These are phyloP conservation scores for Aureobasidium sp. DNA, from an alignment of 2,329 filamentous ascomycete species.

Conservation along the genomic window DNA sequence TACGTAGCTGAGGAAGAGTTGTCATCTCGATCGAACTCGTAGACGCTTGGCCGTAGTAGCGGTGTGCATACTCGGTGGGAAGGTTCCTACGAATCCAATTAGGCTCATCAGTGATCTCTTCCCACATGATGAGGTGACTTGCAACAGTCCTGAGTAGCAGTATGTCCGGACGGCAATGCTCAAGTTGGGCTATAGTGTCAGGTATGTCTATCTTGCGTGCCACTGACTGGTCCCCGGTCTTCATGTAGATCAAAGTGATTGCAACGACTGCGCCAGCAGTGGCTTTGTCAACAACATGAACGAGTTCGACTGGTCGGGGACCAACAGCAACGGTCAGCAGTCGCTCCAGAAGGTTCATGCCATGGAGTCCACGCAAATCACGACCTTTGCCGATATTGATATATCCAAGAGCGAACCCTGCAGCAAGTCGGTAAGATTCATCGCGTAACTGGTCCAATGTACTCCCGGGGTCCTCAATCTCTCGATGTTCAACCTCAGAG, in stretches of 20 bases:
- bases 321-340: slow-evolving; percentile 78
- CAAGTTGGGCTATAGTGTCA: slow-evolving; percentile 82
- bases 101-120: slow-evolving; percentile 56
- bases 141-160: slow-evolving; percentile 84
- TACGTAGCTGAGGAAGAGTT: slow-evolving; percentile 49
- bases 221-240: slow-evolving; percentile 79
- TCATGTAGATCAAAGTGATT: slow-evolving; percentile 90
- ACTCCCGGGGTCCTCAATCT: slow-evolving; percentile 62
- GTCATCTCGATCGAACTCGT: background rate
- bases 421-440: slow-evolving; percentile 92
- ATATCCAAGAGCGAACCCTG: slow-evolving; percentile 85
- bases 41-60: slow-evolving; percentile 1
- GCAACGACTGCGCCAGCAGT: slow-evolving; percentile 91
- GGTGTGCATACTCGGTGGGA: slow-evolving; percentile 52
- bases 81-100: slow-evolving; percentile 71
- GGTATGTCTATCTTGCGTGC: slow-evolving; percentile 91
- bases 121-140: slow-evolving; percentile 90
- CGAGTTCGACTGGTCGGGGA: slow-evolving; percentile 82
- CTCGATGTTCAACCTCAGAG: slow-evolving; percentile 86
- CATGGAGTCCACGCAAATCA: slow-evolving; percentile 79
- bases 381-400: slow-evolving; percentile 92
- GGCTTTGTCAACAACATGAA: slow-evolving; percentile 87
- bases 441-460: slow-evolving; percentile 74
- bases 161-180: slow-evolving; percentile 90
- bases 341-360: slow-evolving; percentile 88